These are phyloP conservation scores for Pistacia integerrima DNA, from an alignment of 345 rosid genomes.

Conservation along the genomic window DNA sequence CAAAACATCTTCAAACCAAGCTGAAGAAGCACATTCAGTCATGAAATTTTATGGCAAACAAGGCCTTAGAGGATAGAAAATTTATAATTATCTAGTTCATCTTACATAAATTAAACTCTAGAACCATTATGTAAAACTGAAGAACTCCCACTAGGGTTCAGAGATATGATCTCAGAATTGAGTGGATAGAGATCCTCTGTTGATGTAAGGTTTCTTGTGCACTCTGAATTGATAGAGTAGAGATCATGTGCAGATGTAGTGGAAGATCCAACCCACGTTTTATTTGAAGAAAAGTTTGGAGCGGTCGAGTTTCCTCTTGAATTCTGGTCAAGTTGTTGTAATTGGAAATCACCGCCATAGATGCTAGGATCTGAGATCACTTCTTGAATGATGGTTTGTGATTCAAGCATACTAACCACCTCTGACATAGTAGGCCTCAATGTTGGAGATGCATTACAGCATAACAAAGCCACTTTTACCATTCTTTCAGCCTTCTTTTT, in stretches of 20 bases:
- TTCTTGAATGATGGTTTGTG: constrained; percentile 19
- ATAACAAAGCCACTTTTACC: background rate
- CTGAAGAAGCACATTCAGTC: no score
- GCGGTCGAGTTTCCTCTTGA: background rate
- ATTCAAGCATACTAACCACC: constrained; percentile 32
- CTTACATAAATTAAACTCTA: no score
- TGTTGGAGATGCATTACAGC: constrained; percentile 20
- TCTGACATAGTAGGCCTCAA: constrained; percentile 34
- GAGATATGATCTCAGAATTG: no score
- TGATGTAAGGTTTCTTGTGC: no score
- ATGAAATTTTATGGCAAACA: no score
- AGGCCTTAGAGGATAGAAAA: no score
- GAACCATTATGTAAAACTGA: no score
- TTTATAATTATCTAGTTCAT: no score
- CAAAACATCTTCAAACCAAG: no score
- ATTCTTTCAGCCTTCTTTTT: constrained; percentile 20
- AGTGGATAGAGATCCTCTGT: background rate
- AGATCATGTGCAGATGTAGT: background rate
- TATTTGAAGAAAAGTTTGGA: no score
- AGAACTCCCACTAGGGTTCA: background rate
- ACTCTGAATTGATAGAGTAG: no score
- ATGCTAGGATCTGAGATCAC: constrained; percentile 3
- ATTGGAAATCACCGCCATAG: constrained; percentile 26
- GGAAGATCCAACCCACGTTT: background rate
- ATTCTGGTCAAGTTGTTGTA: constrained; percentile 12